phyloP scores from a whole-genome alignment of 306 rosid species.

The Corylus heterophylla region DNA sequence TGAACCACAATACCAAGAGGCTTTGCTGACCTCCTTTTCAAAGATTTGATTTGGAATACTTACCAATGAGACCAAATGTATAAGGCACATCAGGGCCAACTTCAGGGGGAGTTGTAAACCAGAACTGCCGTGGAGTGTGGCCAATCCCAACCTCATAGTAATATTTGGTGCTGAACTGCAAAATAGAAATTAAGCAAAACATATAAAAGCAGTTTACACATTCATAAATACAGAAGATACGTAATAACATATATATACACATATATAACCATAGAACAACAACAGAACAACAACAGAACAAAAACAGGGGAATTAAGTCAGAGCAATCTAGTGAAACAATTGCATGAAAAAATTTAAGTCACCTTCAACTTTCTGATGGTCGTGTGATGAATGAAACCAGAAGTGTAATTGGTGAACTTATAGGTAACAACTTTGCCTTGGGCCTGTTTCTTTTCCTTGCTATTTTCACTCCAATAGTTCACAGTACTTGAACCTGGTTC shows the following conservation, averaged over 20 bases:
- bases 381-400: constrained; percentile 76
- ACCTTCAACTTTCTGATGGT: constrained; percentile 46
- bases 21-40: neutral
- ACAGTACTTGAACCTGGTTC: constrained; percentile 67
- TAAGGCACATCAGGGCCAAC: constrained; percentile 90
- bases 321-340: neutral
- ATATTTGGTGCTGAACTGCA: constrained; percentile 72
- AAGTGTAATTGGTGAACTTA: constrained; percentile 57
- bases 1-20: constrained; percentile 1
- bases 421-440: constrained; percentile 47
- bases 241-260: neutral
- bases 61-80: constrained; percentile 91
- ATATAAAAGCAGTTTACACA: neutral
- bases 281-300: neutral
- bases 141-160: constrained; percentile 72
- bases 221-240: neutral
- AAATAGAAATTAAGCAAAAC: neutral
- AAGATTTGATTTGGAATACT: constrained; percentile 8
- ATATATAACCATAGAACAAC: neutral
- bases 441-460: constrained; percentile 33
- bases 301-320: neutral
- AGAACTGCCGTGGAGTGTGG: constrained; percentile 59
- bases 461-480: constrained; percentile 48
- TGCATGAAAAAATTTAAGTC: neutral
- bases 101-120: constrained; percentile 79